Evolutionary conservation across 441 rosid species (phyloP).

Genomic region (Pelargonium australe): DNA sequence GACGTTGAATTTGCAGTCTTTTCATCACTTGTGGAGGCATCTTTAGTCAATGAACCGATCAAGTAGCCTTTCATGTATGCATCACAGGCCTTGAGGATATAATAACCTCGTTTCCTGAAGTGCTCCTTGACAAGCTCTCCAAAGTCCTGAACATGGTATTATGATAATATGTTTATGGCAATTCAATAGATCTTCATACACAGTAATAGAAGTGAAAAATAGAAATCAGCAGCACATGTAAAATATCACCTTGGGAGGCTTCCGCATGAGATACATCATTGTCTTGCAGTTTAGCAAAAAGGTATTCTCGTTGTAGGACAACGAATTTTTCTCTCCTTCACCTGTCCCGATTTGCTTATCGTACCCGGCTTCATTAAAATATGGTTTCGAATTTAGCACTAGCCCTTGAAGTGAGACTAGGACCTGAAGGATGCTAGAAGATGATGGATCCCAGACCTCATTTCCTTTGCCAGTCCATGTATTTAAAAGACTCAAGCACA

Average conservation of each 20-base stretch:
- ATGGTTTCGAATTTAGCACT: constrained; percentile 88
- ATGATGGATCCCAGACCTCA: constrained; percentile 91
- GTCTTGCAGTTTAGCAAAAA: constrained; percentile 90
- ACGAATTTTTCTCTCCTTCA: constrained; percentile 95
- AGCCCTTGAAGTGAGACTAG: constrained; percentile 95
- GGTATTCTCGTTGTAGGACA: constrained; percentile 88
- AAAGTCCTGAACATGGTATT: constrained; percentile 49
- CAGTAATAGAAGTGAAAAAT: neutral
- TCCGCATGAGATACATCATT: constrained; percentile 87
- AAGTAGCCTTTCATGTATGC: constrained; percentile 86
- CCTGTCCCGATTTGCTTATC: constrained; percentile 93
- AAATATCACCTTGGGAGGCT: constrained; percentile 70
- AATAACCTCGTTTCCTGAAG: constrained; percentile 70
- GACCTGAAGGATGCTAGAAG: constrained; percentile 97
- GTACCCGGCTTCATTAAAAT: constrained; percentile 98
- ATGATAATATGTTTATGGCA: constrained; percentile 9
- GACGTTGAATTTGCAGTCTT: constrained; percentile 59
- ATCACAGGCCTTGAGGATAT: constrained; percentile 84
- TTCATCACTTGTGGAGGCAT: constrained; percentile 44
- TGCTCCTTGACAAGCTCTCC: constrained; percentile 69
- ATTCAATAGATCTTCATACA: neutral
- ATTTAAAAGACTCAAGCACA: constrained; percentile 95
- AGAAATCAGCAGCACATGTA: neutral
- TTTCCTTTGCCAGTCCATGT: constrained; percentile 97
- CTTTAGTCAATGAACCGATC: constrained; percentile 71